phyloP scores from a whole-genome alignment of 805 yeast genomes.

The Wickerhamomyces subpelliculosus region DNA sequence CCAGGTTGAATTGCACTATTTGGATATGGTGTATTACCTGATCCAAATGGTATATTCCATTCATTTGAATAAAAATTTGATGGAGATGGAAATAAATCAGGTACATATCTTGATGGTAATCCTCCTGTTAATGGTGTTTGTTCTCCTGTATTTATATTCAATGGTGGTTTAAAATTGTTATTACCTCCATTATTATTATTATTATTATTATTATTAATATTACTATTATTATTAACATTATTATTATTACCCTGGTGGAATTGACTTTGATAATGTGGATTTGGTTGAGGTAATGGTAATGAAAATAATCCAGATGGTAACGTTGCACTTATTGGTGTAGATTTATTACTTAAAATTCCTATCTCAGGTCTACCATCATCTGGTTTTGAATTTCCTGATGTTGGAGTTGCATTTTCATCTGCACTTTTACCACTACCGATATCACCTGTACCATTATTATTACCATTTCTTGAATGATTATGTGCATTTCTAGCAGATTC shows the following conservation, averaged over 20 bases:
- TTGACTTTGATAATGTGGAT: slow-evolving; percentile 18
- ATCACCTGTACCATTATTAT: neutral
- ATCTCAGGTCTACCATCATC: slow-evolving; percentile 9
- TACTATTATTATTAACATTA: neutral
- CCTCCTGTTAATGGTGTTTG: slow-evolving; percentile 67
- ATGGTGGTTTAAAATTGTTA: slow-evolving; percentile 16
- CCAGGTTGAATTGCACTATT: slow-evolving; percentile 19
- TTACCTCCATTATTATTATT: slow-evolving; percentile 1
- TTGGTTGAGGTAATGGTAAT: slow-evolving; percentile 28
- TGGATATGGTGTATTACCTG: slow-evolving; percentile 31
- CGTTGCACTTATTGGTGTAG: slow-evolving; percentile 26
- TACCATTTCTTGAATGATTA: neutral
- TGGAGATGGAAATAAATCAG: slow-evolving; percentile 76
- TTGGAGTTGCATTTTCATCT: slow-evolving; percentile 11
- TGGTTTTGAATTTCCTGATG: slow-evolving; percentile 5
- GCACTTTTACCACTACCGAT: slow-evolving; percentile 4
- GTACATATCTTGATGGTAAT: slow-evolving; percentile 63
- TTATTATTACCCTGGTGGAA: slow-evolving; percentile 2
- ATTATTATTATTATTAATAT: slow-evolving; percentile 2
- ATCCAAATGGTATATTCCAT: slow-evolving; percentile 43
- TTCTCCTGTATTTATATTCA: slow-evolving; percentile 35
- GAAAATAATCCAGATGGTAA: slow-evolving; percentile 25
- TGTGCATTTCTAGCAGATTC: slow-evolving; percentile 5
- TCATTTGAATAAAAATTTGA: slow-evolving; percentile 63
- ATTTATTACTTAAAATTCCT: slow-evolving; percentile 15